Base-by-base conservation (phyloP, 495 filamentous ascomycete genomes). In the Bryoglossum gracile region DNA sequence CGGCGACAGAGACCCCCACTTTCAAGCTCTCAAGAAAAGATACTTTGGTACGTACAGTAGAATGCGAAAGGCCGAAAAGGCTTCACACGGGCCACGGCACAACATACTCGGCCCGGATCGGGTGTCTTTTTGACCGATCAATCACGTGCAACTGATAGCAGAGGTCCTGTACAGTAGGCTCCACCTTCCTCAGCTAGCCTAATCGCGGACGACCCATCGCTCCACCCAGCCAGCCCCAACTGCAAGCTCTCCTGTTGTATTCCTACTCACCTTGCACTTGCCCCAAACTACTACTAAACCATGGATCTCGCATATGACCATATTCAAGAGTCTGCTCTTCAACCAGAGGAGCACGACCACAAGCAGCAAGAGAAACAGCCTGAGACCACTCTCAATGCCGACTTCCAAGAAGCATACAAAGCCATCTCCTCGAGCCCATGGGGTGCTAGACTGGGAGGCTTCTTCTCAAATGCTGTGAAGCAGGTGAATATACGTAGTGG, bases 291-390 rank as follows among this genome's bases (percentile, higher is more conserved):
- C 2, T 19, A 45, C 11, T 28, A 39, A 48, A 24, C 38, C 21
- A 98, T 98, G 92, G 92, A 98, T 76, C 67, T 94, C 58, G 89
- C 92, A 32, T 98, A 97, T 75, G 92, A 98, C 61, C 89, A 95
- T 65, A 94, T 98, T 57, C 84, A 88, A 61, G 89, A 95, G 69
- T 84, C 90, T 62, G 74, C 77, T 45, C 71, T 87, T 53, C 72
- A 76, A 18, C 78, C 86, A 34, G 75, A 84, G 37, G 64, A 71
- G 46, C 61, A 65, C 22, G 60, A 67, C 36, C 71, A 69, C 40
- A 74, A 69, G 44, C n/a, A n/a, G n/a, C 59, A 67, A 41, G 61
- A 66, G 34, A 43, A 48, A 36, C 62, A 52, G 48, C 72, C 68
- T 58, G 64, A 65, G 47, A 69, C 68, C 34, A 80, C 80, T 28